phyloP scores from a whole-genome alignment of 2,329 filamentous ascomycete species.

The Calycina herbarum region DNA sequence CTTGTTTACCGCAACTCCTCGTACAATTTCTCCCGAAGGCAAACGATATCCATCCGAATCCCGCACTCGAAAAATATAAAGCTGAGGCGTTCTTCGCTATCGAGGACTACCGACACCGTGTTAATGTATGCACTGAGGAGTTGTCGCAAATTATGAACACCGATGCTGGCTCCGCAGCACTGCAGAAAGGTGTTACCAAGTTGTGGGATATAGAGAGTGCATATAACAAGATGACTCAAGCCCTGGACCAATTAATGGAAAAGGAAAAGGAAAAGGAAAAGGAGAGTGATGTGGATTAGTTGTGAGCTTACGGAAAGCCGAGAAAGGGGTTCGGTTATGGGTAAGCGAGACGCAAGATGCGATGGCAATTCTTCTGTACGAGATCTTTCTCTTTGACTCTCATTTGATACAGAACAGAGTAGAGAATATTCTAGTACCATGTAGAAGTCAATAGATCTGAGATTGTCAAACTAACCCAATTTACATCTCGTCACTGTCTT shows the following conservation, averaged over 20 bases:
- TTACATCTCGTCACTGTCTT: not conserved
- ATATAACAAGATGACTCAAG: not conserved
- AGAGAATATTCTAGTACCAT: constrained; percentile 2
- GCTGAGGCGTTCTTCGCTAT: not conserved
- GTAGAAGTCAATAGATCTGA: not conserved
- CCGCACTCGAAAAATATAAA: not conserved
- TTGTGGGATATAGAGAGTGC: not conserved
- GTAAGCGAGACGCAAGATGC: not conserved
- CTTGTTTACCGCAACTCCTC: not conserved
- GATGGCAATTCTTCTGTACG: not conserved
- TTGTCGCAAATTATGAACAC: not conserved
- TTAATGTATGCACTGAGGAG: constrained; percentile 4
- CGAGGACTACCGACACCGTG: not conserved
- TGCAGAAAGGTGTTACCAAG: not conserved
- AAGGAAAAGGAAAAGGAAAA: not conserved
- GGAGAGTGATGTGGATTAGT: not conserved
- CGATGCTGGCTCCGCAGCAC: not conserved
- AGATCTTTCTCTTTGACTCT: not conserved
- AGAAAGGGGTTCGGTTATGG: constrained; percentile 2
- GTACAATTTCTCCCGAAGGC: not conserved
- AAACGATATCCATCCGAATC: not conserved
- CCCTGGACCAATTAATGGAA: not conserved
- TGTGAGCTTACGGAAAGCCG: not conserved
- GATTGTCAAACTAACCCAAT: not conserved
- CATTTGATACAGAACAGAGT: not conserved